Percentiles rank a stretch among this genome's conserved stretches.
phyloP scores from a whole-genome alignment of 2,329 filamentous ascomycete species.

The Rutstroemia sp. region DNA sequence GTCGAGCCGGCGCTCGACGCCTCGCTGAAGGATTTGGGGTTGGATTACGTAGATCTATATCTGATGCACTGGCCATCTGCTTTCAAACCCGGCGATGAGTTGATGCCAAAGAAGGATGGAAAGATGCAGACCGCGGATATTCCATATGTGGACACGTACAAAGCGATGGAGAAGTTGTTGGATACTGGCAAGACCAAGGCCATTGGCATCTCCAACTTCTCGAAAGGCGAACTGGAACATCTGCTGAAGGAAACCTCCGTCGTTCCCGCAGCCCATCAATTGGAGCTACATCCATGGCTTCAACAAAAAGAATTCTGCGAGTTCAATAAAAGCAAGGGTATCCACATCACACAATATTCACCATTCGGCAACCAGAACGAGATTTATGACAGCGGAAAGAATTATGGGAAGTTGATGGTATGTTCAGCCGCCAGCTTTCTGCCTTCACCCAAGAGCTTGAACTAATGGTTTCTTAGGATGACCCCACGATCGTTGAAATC shows the following conservation, averaged over 20 bases:
- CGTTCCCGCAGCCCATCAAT: constrained; percentile 50
- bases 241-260: constrained; percentile 36
- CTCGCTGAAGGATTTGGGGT: constrained; percentile 63
- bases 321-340: constrained; percentile 43
- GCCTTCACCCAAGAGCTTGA: neutral
- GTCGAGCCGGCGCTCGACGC: constrained; percentile 51
- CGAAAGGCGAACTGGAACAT: constrained; percentile 29
- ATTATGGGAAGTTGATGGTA: constrained; percentile 41
- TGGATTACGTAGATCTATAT: constrained; percentile 77
- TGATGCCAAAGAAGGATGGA: constrained; percentile 33
- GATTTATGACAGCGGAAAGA: constrained; percentile 52
- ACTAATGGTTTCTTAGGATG: constrained; percentile 32
- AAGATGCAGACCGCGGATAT: constrained; percentile 17
- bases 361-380: constrained; percentile 49
- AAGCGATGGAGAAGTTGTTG: constrained; percentile 63
- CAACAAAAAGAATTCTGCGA: constrained; percentile 45
- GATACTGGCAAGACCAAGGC: constrained; percentile 47
- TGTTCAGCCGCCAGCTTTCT: neutral
- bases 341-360: constrained; percentile 47
- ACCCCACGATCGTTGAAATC: constrained; percentile 45
- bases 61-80: constrained; percentile 79
- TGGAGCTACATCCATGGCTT: constrained; percentile 52
- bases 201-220: constrained; percentile 39
- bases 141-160: constrained; percentile 70
- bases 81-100: constrained; percentile 60